Evolutionary conservation across 2,329 filamentous ascomycete genomes (phyloP).

Genomic region (Ceratocystis papillata): DNA sequence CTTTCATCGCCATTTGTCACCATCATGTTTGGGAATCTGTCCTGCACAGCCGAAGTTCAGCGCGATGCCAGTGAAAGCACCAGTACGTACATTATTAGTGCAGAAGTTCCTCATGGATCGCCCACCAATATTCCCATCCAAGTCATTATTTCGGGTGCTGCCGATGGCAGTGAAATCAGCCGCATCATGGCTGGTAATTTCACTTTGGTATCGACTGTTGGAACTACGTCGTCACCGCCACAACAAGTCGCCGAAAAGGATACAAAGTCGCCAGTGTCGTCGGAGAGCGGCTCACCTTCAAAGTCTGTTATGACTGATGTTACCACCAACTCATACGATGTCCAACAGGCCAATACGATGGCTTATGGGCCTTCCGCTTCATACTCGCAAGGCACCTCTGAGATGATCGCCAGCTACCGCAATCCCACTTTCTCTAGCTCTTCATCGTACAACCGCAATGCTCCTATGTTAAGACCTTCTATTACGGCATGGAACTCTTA

Average conservation of each 20-base stretch:
- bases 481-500: constrained; percentile 38
- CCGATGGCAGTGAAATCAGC: constrained; percentile 43
- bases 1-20: constrained; percentile 13
- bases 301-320: constrained; percentile 31
- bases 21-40: constrained; percentile 8
- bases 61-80: constrained; percentile 36
- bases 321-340: constrained; percentile 6
- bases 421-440: constrained; percentile 42
- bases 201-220: neutral
- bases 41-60: constrained; percentile 50
- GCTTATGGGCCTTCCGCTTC: constrained; percentile 26
- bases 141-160: constrained; percentile 42
- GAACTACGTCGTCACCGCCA: neutral
- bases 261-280: constrained; percentile 34
- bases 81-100: constrained; percentile 54
- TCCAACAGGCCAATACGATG: constrained; percentile 2
- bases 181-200: constrained; percentile 37
- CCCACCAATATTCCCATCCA: constrained; percentile 35
- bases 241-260: constrained; percentile 27
- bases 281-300: constrained; percentile 35
- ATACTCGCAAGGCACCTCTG: constrained; percentile 38
- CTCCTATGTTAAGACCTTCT: constrained; percentile 33
- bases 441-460: constrained; percentile 33
- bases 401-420: constrained; percentile 47
- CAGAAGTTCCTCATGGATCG: constrained; percentile 54